Evolutionary conservation across 2,329 filamentous ascomycete species (phyloP).

Genomic region (Decorospora gaudefroyi): DNA sequence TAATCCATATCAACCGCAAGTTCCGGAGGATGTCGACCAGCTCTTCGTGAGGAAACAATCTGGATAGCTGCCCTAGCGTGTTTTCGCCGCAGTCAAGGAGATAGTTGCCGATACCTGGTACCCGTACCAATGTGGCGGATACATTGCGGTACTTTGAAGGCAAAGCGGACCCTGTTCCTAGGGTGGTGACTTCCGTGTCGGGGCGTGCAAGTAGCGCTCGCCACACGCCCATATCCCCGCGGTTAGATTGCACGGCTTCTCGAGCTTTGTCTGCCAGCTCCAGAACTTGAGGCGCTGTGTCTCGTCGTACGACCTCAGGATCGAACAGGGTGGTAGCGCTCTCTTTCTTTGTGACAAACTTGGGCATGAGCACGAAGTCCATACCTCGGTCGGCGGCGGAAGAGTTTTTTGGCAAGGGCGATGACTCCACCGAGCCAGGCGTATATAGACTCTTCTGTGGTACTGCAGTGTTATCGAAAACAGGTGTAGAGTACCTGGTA

Average conservation of each 20-base stretch:
- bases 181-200: slow-evolving; percentile 80
- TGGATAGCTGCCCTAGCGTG: slow-evolving; percentile 82
- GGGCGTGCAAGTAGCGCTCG: slow-evolving; percentile 70
- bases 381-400: slow-evolving; percentile 49
- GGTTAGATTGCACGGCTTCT: slow-evolving; percentile 42
- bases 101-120: slow-evolving; percentile 85
- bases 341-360: slow-evolving; percentile 45
- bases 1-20: slow-evolving; percentile 85
- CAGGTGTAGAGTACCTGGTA: slow-evolving; percentile 71
- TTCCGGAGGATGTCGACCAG: slow-evolving; percentile 74
- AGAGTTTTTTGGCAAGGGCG: slow-evolving; percentile 25
- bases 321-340: slow-evolving; percentile 50
- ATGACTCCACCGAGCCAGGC: slow-evolving; percentile 1
- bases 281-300: slow-evolving; percentile 56
- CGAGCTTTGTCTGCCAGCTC: slow-evolving; percentile 56
- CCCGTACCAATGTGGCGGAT: slow-evolving; percentile 79
- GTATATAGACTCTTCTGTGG: slow-evolving; percentile 43
- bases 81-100: slow-evolving; percentile 91
- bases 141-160: slow-evolving; percentile 97
- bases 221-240: slow-evolving; percentile 57
- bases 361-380: slow-evolving; percentile 53
- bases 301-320: slow-evolving; percentile 50
- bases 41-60: slow-evolving; percentile 69
- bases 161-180: slow-evolving; percentile 88
- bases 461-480: slow-evolving; percentile 62